phyloP scores from a whole-genome alignment of 1,284 basidiomycete species.

The Moesziomyces sp. region DNA sequence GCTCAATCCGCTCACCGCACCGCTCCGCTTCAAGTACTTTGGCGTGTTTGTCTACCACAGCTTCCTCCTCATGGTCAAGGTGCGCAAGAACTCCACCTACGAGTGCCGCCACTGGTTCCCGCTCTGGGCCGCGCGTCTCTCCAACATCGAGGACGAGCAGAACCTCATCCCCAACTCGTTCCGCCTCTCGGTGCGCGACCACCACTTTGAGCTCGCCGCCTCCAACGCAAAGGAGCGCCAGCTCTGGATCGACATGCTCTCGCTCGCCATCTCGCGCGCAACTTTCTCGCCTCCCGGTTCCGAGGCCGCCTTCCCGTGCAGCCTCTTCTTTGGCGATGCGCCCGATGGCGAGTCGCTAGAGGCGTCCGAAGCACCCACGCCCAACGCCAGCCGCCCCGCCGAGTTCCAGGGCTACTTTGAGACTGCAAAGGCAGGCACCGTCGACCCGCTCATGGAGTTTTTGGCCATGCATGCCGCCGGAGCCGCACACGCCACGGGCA shows the following conservation, averaged over 20 bases:
- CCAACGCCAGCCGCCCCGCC: slow-evolving; percentile 35
- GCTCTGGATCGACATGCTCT: slow-evolving; percentile 60
- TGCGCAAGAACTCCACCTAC: slow-evolving; percentile 60
- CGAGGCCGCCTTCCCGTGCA: slow-evolving; percentile 55
- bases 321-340: slow-evolving; percentile 44
- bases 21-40: slow-evolving; percentile 65
- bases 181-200: slow-evolving; percentile 57
- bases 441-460: slow-evolving; percentile 50
- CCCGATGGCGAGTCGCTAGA: slow-evolving; percentile 24
- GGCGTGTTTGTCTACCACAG: slow-evolving; percentile 61
- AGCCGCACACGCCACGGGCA: slow-evolving; percentile 26
- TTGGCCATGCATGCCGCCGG: slow-evolving; percentile 50
- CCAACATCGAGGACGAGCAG: slow-evolving; percentile 42
- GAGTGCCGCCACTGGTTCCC: slow-evolving; percentile 65
- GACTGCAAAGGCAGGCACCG: slow-evolving; percentile 5
- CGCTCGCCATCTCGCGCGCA: slow-evolving; percentile 45
- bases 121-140: slow-evolving; percentile 55
- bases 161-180: slow-evolving; percentile 58
- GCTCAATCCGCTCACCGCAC: slow-evolving; percentile 53
- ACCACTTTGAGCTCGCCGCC: slow-evolving; percentile 65
- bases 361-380: slow-evolving; percentile 41
- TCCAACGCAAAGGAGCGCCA: slow-evolving; percentile 58
- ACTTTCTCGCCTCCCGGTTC: slow-evolving; percentile 42
- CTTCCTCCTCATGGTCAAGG: slow-evolving; percentile 63
- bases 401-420: slow-evolving; percentile 42